Percentiles rank a stretch among this genome's conserved stretches.
These are phyloP conservation scores for Diaporthe aspalathi DNA, from an alignment of 2,329 filamentous ascomycete genomes.

Conservation along the genomic window DNA sequence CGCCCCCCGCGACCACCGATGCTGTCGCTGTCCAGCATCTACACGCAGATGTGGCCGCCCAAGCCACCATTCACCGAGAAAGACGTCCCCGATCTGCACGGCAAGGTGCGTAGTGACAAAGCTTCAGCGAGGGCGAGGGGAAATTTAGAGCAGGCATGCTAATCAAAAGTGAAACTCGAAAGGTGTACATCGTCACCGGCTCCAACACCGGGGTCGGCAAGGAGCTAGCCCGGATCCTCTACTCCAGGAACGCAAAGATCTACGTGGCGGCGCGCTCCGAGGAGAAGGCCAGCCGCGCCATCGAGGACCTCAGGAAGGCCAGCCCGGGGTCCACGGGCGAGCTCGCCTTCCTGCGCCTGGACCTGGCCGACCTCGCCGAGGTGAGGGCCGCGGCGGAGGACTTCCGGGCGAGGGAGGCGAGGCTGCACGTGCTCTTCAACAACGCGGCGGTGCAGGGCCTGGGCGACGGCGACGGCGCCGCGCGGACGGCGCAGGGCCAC, in stretches of 20 bases:
- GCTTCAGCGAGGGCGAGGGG: too few species aligned
- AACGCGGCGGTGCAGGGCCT: conserved; percentile 42
- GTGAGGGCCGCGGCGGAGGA: conserved; percentile 38
- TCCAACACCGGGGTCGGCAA: conserved; percentile 36
- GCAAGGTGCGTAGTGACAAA: conserved; percentile 9
- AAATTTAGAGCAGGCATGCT: neutral
- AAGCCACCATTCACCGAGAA: conserved; percentile 22
- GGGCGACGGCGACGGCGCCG: conserved; percentile 37
- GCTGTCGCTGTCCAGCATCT: neutral
- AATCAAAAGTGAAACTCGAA: neutral
- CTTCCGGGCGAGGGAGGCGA: conserved; percentile 32
- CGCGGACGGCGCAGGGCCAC: conserved; percentile 38
- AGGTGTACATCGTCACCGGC: conserved; percentile 35
- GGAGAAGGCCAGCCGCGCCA: conserved; percentile 41
- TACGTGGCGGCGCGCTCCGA: conserved; percentile 59
- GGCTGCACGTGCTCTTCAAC: conserved; percentile 43
- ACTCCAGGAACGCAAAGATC: conserved; percentile 43
- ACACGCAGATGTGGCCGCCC: conserved; percentile 15
- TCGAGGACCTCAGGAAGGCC: conserved; percentile 35
- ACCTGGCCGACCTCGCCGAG: conserved; percentile 40
- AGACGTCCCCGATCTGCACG: conserved; percentile 3
- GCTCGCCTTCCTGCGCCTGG: conserved; percentile 41
- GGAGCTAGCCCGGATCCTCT: conserved; percentile 34
- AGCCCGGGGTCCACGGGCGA: conserved; percentile 23
- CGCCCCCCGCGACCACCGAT: neutral